These are phyloP conservation scores for Malus hybrid DNA, from an alignment of 331 rosid species.

Conservation along the genomic window DNA sequence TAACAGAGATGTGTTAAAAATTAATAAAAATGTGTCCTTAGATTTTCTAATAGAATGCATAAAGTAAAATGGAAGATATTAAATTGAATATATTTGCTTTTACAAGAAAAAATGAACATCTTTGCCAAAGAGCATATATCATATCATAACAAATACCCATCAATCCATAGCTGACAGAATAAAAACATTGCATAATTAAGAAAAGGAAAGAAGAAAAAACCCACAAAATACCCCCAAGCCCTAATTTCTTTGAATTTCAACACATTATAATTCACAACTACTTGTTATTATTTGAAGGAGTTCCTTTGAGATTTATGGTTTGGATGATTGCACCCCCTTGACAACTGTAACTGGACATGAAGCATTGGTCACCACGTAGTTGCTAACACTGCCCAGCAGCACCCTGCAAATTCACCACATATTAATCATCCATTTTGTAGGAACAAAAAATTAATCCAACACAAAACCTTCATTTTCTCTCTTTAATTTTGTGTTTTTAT, in stretches of 20 bases:
- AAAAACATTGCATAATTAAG: no score
- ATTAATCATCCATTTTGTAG: background rate
- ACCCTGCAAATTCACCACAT: conserved; percentile 29
- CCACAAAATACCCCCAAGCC: background rate
- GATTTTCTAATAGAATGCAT: no score
- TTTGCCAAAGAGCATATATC: background rate
- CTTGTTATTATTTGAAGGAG: background rate
- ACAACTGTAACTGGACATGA: conserved; percentile 76
- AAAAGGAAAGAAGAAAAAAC: background rate
- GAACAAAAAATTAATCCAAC: background rate
- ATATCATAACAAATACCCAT: background rate
- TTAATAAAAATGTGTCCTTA: no score
- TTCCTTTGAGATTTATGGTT: background rate
- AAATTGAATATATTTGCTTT: no score
- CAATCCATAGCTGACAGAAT: background rate
- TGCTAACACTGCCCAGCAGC: conserved; percentile 75
- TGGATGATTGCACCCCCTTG: conserved; percentile 35
- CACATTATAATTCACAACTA: background rate
- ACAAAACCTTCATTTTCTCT: background rate
- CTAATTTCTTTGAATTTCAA: background rate
- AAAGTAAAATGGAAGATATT: no score
- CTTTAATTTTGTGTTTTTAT: background rate
- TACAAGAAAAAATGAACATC: no score
- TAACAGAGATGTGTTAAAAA: accelerated
- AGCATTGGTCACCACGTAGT: conserved; percentile 52